A percentile compares a stretch with the other conserved stretches of the same genome.
Conservation (phyloP, 2,329 filamentous ascomycete genomes). For the Botrytis paeoniae region DNA sequence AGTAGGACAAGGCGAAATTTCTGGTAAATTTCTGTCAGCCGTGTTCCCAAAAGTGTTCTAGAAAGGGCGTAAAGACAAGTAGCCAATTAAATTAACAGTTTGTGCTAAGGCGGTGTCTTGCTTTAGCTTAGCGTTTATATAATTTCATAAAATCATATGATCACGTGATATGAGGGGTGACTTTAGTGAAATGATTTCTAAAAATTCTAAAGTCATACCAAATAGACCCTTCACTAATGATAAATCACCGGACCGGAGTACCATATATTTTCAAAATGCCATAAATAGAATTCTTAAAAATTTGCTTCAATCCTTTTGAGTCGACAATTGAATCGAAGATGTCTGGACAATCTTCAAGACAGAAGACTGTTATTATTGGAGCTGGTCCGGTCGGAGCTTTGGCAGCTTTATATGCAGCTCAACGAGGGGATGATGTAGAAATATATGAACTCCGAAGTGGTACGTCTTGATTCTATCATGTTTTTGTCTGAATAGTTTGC, state of each 20-base stretch:
- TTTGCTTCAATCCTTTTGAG: background rate
- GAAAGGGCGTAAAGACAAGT: background rate
- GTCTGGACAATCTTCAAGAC: constrained; percentile 20
- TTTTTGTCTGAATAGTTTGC: constrained; percentile 6
- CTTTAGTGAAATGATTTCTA: constrained; percentile 12
- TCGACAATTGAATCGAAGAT: background rate
- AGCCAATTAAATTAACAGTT: background rate
- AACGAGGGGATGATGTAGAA: constrained; percentile 84
- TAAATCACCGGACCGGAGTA: constrained; percentile 6
- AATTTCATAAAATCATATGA: background rate
- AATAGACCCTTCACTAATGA: background rate
- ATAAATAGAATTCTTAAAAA: background rate
- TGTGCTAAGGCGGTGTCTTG: constrained; percentile 7
- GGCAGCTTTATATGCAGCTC: constrained; percentile 87
- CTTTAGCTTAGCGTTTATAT: background rate
- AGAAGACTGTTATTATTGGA: constrained; percentile 72
- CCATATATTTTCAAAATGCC: background rate
- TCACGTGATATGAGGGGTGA: background rate
- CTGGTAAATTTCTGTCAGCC: constrained; percentile 3
- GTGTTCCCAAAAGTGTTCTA: background rate
- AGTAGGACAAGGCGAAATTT: background rate
- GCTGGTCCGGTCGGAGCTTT: constrained; percentile 91
- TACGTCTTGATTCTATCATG: constrained; percentile 45
- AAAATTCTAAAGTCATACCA: background rate
- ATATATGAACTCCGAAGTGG: constrained; percentile 91